A percentile compares a stretch with the other conserved stretches of the same genome.
phyloP scores from a whole-genome alignment of 2,329 filamentous ascomycete species.

The Pseudonectria foliicola region DNA sequence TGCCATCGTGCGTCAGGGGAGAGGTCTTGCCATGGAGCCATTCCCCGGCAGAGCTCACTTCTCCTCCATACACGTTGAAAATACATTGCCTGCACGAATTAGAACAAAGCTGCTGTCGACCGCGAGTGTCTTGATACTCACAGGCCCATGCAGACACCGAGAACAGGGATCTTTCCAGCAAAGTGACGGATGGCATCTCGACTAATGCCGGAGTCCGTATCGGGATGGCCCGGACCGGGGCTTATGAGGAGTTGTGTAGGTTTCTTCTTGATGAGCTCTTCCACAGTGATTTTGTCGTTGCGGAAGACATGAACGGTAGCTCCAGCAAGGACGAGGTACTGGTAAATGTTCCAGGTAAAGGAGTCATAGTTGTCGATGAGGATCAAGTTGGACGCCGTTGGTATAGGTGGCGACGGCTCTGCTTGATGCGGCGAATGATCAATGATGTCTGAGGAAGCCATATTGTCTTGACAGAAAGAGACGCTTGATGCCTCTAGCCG shows the following conservation, averaged over 20 bases:
- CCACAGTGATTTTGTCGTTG: constrained; percentile 84
- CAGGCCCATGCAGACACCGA: constrained; percentile 99
- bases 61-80: constrained; percentile 85
- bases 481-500: not conserved
- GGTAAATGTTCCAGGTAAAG: constrained; percentile 99
- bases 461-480: constrained; percentile 23
- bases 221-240: constrained; percentile 88
- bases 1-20: constrained; percentile 76
- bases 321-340: constrained; percentile 94
- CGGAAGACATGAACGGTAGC: constrained; percentile 83
- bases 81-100: constrained; percentile 69
- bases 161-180: constrained; percentile 85
- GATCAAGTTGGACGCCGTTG: constrained; percentile 81
- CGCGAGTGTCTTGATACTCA: constrained; percentile 36
- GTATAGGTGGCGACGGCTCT: constrained; percentile 61
- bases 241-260: constrained; percentile 94
- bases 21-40: constrained; percentile 98
- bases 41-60: constrained; percentile 87
- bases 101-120: not conserved
- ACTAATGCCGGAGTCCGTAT: constrained; percentile 86
- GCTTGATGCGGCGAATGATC: constrained; percentile 88
- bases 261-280: constrained; percentile 73
- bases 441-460: constrained; percentile 45
- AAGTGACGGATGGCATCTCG: constrained; percentile 88
- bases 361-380: constrained; percentile 99